These are phyloP conservation scores for Lophiostoma macrostomum DNA, from an alignment of 495 filamentous ascomycete species.

Conservation along the genomic window DNA sequence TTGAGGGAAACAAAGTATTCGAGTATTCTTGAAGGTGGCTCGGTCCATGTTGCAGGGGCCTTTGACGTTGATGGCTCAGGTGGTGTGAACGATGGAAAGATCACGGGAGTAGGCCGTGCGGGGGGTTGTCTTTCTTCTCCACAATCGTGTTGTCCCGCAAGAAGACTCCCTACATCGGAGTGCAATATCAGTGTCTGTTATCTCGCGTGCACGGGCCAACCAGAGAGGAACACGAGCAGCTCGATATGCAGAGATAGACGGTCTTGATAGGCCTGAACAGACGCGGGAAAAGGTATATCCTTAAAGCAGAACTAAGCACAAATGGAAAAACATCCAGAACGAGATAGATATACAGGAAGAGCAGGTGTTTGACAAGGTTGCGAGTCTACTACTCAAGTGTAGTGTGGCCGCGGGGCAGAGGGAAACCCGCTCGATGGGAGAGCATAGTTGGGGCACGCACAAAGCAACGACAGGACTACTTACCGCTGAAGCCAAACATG, in stretches of 20 bases:
- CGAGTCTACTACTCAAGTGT: too few species aligned
- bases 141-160: conserved; percentile 35
- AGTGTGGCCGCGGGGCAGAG: neutral
- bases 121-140: conserved; percentile 38
- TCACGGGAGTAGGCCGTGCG: conserved; percentile 32
- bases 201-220: conserved; percentile 9
- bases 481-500: conserved; percentile 29
- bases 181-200: conserved; percentile 16
- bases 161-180: conserved; percentile 16
- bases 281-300: too few species aligned
- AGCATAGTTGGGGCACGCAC: neutral
- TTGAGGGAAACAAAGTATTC: conserved; percentile 49
- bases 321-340: too few species aligned
- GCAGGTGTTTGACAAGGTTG: too few species aligned
- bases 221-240: neutral
- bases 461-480: conserved; percentile 2
- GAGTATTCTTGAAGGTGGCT: conserved; percentile 38
- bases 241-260: neutral
- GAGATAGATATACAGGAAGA: too few species aligned
- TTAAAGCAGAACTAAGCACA: too few species aligned
- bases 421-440: neutral
- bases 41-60: conserved; percentile 17
- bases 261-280: too few species aligned
- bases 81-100: conserved; percentile 32
- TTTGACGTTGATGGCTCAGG: conserved; percentile 10